Evolutionary conservation across 1,139 yeast species (phyloP).

Genomic region (Blastobotrys ciferrii): DNA sequence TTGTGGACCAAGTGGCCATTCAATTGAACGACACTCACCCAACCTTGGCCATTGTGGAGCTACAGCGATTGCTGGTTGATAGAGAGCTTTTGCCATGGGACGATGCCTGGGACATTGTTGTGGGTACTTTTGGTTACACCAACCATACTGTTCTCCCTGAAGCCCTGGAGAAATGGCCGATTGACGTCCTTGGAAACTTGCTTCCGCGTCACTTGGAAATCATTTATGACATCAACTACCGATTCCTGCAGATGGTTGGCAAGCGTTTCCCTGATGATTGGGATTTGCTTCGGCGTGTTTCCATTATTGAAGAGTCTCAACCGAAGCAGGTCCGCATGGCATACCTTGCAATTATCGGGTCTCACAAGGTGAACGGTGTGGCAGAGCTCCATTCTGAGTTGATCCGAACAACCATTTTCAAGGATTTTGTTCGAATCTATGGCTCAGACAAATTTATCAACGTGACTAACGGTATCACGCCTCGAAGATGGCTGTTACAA

Average conservation of each 20-base stretch:
- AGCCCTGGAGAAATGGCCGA: slow-evolving; percentile 96
- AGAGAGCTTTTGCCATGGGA: slow-evolving; percentile 79
- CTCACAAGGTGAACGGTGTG: slow-evolving; percentile 93
- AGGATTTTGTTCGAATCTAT: slow-evolving; percentile 79
- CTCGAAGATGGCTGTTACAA: slow-evolving; percentile 94
- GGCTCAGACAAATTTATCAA: slow-evolving; percentile 84
- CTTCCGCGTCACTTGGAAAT: slow-evolving; percentile 92
- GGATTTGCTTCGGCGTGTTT: slow-evolving; percentile 66
- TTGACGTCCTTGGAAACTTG: slow-evolving; percentile 69
- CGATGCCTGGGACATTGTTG: slow-evolving; percentile 82
- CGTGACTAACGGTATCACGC: slow-evolving; percentile 94
- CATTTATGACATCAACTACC: slow-evolving; percentile 80
- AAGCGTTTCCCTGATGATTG: slow-evolving; percentile 65
- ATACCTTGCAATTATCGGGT: slow-evolving; percentile 82
- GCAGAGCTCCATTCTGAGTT: slow-evolving; percentile 93
- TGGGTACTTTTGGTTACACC: slow-evolving; percentile 82
- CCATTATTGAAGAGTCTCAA: slow-evolving; percentile 76
- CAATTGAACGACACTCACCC: slow-evolving; percentile 97
- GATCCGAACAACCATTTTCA: slow-evolving; percentile 83
- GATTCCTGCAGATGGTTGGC: slow-evolving; percentile 75
- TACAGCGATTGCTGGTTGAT: slow-evolving; percentile 83
- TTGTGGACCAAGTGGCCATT: slow-evolving; percentile 84
- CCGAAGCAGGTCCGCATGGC: slow-evolving; percentile 93
- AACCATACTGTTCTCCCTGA: slow-evolving; percentile 94
- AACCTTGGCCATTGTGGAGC: slow-evolving; percentile 84